Percentiles rank a stretch among this genome's conserved stretches.
phyloP scores from a whole-genome alignment of 2,329 filamentous ascomycete genomes.

The Fusarium sp. region DNA sequence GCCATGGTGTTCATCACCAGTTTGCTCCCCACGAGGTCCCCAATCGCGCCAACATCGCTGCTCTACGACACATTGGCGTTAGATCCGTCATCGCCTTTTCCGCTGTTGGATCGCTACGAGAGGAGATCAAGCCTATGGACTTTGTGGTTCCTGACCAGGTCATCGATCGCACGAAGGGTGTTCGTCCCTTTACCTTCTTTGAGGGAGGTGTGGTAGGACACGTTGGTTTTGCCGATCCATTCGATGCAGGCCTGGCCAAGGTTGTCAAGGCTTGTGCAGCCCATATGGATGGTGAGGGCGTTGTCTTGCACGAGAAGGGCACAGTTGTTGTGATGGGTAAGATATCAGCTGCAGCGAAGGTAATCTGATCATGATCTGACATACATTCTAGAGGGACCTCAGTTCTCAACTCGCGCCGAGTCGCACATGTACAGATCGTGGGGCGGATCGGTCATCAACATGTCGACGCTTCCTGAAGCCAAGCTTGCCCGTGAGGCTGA shows the following conservation, averaged over 20 bases:
- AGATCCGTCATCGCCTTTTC: conserved; percentile 94
- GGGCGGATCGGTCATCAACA: conserved; percentile 97
- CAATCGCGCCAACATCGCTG: conserved; percentile 95
- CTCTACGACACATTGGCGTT: conserved; percentile 90
- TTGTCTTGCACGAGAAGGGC: conserved; percentile 85
- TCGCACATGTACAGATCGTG: conserved; percentile 94
- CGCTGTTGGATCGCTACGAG: conserved; percentile 91
- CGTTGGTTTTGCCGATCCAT: conserved; percentile 95
- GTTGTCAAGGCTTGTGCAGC: conserved; percentile 83
- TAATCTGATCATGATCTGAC: conserved; percentile 37
- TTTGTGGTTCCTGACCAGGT: conserved; percentile 97
- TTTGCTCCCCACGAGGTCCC: conserved; percentile 96
- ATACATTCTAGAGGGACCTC: conserved; percentile 81
- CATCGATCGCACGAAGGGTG: conserved; percentile 96
- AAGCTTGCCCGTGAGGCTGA: conserved; percentile 97
- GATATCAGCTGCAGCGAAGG: conserved; percentile 3
- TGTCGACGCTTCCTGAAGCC: conserved; percentile 94
- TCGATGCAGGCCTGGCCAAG: conserved; percentile 81
- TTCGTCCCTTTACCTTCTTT: conserved; percentile 96
- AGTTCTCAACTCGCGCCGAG: conserved; percentile 96
- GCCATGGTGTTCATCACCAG: conserved; percentile 90
- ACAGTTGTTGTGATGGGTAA: conserved; percentile 91
- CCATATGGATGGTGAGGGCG: conserved; percentile 83
- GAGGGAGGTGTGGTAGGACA: conserved; percentile 92
- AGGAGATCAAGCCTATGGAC: conserved; percentile 94